Percentiles rank a stretch among this genome's conserved stretches.
These are phyloP conservation scores for Dichotomocladium elegans DNA, from an alignment of 371 early-diverging fungal genomes.

Conservation along the genomic window DNA sequence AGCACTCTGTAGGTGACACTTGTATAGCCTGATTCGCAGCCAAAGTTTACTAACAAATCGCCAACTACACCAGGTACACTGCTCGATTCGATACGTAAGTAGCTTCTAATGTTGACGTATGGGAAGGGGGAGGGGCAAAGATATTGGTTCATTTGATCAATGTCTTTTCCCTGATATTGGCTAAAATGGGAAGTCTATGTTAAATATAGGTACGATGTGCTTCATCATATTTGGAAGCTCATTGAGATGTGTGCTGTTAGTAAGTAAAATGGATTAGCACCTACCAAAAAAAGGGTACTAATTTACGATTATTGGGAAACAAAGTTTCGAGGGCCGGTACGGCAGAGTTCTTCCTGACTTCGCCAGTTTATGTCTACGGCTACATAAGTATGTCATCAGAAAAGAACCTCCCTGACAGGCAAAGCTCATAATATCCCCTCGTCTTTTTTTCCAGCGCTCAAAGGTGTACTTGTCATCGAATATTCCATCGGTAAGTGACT, in stretches of 20 bases:
- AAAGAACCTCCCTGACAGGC: no score
- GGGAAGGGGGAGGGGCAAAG: no score
- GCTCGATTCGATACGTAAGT: constrained; percentile 59
- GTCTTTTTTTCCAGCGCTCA: constrained; percentile 22
- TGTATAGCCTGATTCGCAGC: no score
- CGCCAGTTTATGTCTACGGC: constrained; percentile 44
- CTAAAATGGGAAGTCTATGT: no score
- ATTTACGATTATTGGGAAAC: neutral
- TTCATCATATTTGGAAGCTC: constrained; percentile 46
- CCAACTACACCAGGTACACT: constrained; percentile 42
- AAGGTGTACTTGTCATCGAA: constrained; percentile 46
- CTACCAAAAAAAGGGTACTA: no score
- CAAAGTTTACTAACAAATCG: no score
- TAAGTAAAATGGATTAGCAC: constrained; percentile 18
- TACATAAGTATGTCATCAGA: constrained; percentile 45
- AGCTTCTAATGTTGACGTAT: no score
- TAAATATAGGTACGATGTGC: constrained; percentile 43
- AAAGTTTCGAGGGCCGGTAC: constrained; percentile 49
- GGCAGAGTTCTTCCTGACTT: constrained; percentile 41
- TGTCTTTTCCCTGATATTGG: no score
- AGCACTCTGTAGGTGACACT: constrained; percentile 41
- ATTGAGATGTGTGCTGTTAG: constrained; percentile 52
- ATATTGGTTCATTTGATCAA: no score
- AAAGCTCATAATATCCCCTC: no score
- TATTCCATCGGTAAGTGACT: constrained; percentile 46